Base-by-base conservation (phyloP, 306 rosid species). In the Glycine soja region DNA sequence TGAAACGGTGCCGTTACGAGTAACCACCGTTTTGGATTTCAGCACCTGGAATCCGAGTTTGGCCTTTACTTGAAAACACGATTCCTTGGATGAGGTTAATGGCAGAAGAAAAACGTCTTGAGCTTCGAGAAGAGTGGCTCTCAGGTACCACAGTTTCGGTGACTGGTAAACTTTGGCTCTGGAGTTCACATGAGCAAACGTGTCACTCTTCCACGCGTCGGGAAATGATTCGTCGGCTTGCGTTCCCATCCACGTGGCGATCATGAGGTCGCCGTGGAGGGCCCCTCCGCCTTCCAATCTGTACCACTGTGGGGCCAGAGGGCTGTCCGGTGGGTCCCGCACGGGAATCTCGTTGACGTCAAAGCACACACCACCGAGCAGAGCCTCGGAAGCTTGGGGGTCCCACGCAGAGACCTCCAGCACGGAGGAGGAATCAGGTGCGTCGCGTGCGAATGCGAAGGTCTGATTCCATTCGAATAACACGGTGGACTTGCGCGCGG, bases 281-380 rank as follows among this genome's bases (percentile, higher is more conserved):
- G 91, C 88, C 15, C 88, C 97, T 3, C 91, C 91, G 1, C 88
- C 93, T 47, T 93, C 99, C 18, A 95, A 30, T 57, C 92, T 85
- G 83, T 91, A 95, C 97, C 99, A 95, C 12, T 95, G 99, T 57
- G 97, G 95, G 4, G 99, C 99, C 46, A 95, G 38, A 0, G 99
- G 91, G 51, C 97, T 95, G 50, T 95, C 97, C 0, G 95, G 97
- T 76, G 97, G 97, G 75, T 95, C 99, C 81, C 99, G 14, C 8
- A 95, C 76, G 0, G 91, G 99, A 52, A 93, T 90, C 58, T 95
- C 99, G 0, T 85, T 61, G 10, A 83, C 97, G 42, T 93, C 99
- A 45, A 95, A 95, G 16, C 97, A 93, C 1, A 93, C 79, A 9
- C 97, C 92, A n/a, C 97, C 99, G 0, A 91, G 66, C 70, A 95